Evolutionary conservation across 1,284 basidiomycete species (phyloP).

Genomic region (Phenoliferia sp.): DNA sequence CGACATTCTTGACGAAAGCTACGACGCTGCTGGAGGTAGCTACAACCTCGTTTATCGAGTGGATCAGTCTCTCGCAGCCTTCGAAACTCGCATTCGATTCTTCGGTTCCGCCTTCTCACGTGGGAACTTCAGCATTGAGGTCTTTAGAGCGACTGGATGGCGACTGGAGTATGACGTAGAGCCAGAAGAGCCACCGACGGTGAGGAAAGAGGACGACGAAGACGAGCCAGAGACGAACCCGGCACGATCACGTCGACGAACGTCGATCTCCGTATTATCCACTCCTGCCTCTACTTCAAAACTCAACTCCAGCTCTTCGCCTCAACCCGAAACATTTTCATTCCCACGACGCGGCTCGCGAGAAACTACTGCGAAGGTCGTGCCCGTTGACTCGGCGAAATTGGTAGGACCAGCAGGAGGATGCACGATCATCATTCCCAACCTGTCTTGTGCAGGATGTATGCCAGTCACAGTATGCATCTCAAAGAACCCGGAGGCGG

Average conservation of each 20-base stretch:
- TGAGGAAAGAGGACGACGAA: constrained; percentile 5
- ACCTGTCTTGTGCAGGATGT: background rate
- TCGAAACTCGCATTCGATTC: constrained; percentile 17
- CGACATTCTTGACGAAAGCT: constrained; percentile 16
- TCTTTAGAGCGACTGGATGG: constrained; percentile 13
- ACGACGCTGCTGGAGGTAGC: constrained; percentile 3
- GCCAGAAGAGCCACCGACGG: background rate
- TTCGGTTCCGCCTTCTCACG: constrained; percentile 15
- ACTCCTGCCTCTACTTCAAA: background rate
- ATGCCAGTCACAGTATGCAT: background rate
- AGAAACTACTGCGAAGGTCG: background rate
- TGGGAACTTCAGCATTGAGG: constrained; percentile 19
- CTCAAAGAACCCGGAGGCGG: background rate
- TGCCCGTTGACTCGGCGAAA: background rate
- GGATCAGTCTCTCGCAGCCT: background rate
- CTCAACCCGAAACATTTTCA: too few species aligned
- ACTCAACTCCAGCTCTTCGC: background rate
- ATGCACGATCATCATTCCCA: background rate
- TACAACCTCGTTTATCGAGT: constrained; percentile 14
- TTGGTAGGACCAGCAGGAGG: background rate
- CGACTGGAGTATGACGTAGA: constrained; percentile 19
- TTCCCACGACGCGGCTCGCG: background rate
- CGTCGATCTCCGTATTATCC: background rate
- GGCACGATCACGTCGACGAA: background rate
- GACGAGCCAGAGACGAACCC: background rate